A percentile compares a stretch with the other conserved stretches of the same genome.
These are phyloP conservation scores for Agrocybe praecox DNA, from an alignment of 768 basidiomycete genomes.

Conservation along the genomic window DNA sequence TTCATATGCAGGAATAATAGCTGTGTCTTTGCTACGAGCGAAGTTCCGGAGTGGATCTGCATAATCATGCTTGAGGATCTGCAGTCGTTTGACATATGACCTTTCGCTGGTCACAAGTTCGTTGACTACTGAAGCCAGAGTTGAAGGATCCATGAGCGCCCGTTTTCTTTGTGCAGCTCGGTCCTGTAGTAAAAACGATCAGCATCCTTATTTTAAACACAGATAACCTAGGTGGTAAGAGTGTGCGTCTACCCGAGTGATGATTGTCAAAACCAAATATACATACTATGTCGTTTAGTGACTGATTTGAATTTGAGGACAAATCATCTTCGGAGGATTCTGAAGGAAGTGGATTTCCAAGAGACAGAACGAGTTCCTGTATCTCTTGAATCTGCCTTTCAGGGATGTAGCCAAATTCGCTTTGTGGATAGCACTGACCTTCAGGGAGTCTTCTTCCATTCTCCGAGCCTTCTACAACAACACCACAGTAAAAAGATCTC, in stretches of 20 bases:
- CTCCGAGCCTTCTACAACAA: slow-evolving; percentile 85
- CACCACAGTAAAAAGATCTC: slow-evolving; percentile 88
- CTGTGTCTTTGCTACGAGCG: slow-evolving; percentile 79
- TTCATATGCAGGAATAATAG: slow-evolving; percentile 88
- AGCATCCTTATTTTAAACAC: neutral
- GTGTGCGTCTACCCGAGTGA: neutral
- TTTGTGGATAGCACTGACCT: slow-evolving; percentile 42
- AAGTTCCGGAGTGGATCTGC: slow-evolving; percentile 91
- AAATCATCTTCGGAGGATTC: slow-evolving; percentile 51
- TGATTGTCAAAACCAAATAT: neutral
- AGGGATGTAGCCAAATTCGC: slow-evolving; percentile 7
- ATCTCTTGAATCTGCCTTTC: slow-evolving; percentile 52
- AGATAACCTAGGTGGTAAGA: neutral
- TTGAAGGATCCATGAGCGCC: slow-evolving; percentile 63
- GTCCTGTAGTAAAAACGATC: slow-evolving; percentile 30
- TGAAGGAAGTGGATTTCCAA: slow-evolving; percentile 67
- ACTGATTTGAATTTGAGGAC: slow-evolving; percentile 41
- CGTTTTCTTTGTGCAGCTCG: slow-evolving; percentile 52
- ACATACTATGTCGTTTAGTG: slow-evolving; percentile 39
- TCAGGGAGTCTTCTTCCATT: slow-evolving; percentile 67
- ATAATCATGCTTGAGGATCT: slow-evolving; percentile 83
- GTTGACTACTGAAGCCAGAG: slow-evolving; percentile 73
- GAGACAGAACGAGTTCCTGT: slow-evolving; percentile 75
- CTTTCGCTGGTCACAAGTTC: slow-evolving; percentile 90
- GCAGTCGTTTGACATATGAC: slow-evolving; percentile 83